Evolutionary conservation across 2,329 filamentous ascomycete genomes (phyloP).

Genomic region (Sphaerulina vaccinii): DNA sequence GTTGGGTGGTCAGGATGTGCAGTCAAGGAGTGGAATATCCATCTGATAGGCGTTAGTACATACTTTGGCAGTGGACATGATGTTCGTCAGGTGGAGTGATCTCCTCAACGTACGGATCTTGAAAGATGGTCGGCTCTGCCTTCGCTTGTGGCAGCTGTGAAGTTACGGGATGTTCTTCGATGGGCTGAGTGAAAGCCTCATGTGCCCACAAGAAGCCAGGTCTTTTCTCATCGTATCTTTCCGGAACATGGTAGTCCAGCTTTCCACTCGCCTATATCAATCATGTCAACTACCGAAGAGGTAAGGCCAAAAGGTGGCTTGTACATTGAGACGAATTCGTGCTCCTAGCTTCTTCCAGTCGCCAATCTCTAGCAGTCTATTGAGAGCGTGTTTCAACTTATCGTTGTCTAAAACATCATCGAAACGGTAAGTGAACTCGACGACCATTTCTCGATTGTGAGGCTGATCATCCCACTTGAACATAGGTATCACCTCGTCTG

Average conservation of each 20-base stretch:
- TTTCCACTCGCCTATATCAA: slow-evolving; percentile 9
- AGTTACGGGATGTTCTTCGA: slow-evolving; percentile 18
- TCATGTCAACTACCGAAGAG: not conserved
- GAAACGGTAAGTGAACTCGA: slow-evolving; percentile 22
- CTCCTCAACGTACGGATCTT: slow-evolving; percentile 5
- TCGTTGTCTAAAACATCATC: slow-evolving; percentile 22
- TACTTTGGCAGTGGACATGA: no score
- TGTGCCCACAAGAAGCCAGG: slow-evolving; percentile 19
- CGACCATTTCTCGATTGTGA: slow-evolving; percentile 10
- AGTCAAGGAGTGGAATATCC: slow-evolving; percentile 3
- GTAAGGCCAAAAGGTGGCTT: not conserved
- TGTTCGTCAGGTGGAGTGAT: no score
- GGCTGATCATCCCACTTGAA: slow-evolving; percentile 14
- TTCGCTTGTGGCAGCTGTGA: slow-evolving; percentile 9
- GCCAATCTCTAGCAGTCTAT: slow-evolving; percentile 13
- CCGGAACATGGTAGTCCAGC: slow-evolving; percentile 20
- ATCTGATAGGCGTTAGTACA: no score
- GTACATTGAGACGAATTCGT: slow-evolving; percentile 17
- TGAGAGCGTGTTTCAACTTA: slow-evolving; percentile 16
- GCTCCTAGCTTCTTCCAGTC: slow-evolving; percentile 1
- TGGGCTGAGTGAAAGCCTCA: slow-evolving; percentile 6
- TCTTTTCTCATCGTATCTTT: slow-evolving; percentile 14
- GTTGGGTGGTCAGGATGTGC: slow-evolving; percentile 10
- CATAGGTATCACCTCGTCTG: slow-evolving; percentile 13
- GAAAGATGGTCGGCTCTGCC: slow-evolving; percentile 4